Evolutionary conservation across 345 rosid species (phyloP), one percentile per base, ranked within the genome.

Genomic region (Hevea brasiliensis): DNA sequence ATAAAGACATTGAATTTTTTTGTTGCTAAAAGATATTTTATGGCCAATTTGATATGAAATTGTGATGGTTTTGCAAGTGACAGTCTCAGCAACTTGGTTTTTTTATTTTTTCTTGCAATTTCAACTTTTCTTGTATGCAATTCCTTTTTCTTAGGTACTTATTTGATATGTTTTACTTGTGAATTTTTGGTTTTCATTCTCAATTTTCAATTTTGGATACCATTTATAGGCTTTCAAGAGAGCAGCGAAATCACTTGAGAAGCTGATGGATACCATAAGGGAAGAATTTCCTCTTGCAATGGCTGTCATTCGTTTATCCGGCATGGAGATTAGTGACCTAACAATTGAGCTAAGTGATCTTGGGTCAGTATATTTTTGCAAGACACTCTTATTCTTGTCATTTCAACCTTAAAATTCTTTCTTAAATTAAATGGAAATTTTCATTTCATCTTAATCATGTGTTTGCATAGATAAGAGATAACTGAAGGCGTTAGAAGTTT

Each of bases 311-410:
- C 86, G 97, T 2, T 82, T 94, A 72, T 90, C 98, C 0, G 97
- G 98, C 65, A 94, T 94, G 97, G 98, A 94, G 89, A 94, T 94
- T 45, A 89, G 91, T 75, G 97, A 92, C 86, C 85, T 94, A 32
- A 92, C 96, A 0, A 86, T 88, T 91, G 96, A 94, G 87, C 93
- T 94, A 64, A 92, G 92, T 61, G 95, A 92, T 83, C 74, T 94
- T 50, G 96, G 98, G 98, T 89, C 41, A 51, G 92, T 72, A 54
- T 63, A 72, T 55, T 55, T 18, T 12, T 18, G 2, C 18, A 15
- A 14, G 13, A 12, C 2, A 15, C 11, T 14, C 37, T 5, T 65
- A 3, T 44, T 7, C 10, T 41, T 21, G 6, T 40, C 50, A 8
- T 61, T 60, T 51, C 12, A 24, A 35, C 17, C n/a, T 62, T 21